Percentiles rank a stretch among this genome's conserved stretches.
Evolutionary conservation across 306 rosid genomes (phyloP).

Genomic region (Acacia crassicarpa): DNA sequence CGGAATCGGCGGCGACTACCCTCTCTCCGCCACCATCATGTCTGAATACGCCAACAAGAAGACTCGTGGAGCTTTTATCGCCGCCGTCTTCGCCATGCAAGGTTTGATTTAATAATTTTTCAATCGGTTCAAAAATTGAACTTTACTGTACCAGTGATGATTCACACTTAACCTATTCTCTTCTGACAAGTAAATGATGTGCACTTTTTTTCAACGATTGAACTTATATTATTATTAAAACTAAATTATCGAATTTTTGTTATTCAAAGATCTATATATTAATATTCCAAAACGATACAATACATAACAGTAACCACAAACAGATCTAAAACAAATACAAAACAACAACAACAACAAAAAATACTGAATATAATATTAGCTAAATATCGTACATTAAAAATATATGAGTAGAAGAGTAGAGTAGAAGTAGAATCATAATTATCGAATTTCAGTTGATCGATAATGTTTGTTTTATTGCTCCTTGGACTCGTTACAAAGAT

Average conservation of each 20-base stretch:
- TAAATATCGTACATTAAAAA: too few relatives aligned
- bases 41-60: slow-evolving; percentile 46
- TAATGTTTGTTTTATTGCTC: not conserved
- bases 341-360: too few relatives aligned
- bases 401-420: too few relatives aligned
- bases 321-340: too few relatives aligned
- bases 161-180: not conserved
- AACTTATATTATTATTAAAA: not conserved
- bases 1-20: slow-evolving; percentile 55
- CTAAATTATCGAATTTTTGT: not conserved
- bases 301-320: too few relatives aligned
- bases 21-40: slow-evolving; percentile 60
- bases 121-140: not conserved
- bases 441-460: not conserved
- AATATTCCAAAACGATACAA: too few relatives aligned
- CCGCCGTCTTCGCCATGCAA: slow-evolving; percentile 55
- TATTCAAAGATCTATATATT: too few relatives aligned
- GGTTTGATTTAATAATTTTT: slow-evolving; percentile 10
- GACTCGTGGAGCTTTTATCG: slow-evolving; percentile 45
- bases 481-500: not conserved
- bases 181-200: not conserved
- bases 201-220: not conserved
- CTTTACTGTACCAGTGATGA: not conserved
- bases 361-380: too few relatives aligned
- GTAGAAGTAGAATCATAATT: too few relatives aligned